Evolutionary conservation across 192 early-diverging fungal species (phyloP).

Genomic region (Gaertneriomyces semiglobifer): DNA sequence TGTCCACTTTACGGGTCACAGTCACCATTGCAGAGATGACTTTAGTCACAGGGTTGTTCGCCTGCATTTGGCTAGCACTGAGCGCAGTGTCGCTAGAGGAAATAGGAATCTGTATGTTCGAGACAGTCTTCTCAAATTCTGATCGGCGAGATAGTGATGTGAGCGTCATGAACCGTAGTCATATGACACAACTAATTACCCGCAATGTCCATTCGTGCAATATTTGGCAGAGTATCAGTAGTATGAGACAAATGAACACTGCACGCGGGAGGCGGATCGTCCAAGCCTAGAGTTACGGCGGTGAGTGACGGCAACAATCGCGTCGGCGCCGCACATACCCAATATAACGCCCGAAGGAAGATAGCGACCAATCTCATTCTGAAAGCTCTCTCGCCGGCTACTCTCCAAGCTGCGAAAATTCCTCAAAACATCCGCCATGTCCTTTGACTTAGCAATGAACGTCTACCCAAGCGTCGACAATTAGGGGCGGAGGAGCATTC

Average conservation of each 20-base stretch:
- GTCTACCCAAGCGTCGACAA: constrained; percentile 4
- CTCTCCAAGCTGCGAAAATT: constrained; percentile 36
- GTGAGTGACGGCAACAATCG: too few species aligned
- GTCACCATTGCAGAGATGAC: constrained; percentile 47
- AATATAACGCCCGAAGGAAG: constrained; percentile 33
- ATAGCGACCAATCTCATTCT: constrained; percentile 42
- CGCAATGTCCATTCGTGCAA: constrained; percentile 35
- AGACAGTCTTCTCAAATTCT: constrained; percentile 43
- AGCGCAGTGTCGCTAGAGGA: constrained; percentile 24
- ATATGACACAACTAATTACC: constrained; percentile 17
- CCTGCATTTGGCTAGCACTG: constrained; percentile 20
- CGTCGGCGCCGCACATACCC: constrained; percentile 3
- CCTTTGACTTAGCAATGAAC: constrained; percentile 37
- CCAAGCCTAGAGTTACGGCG: constrained; percentile 31
- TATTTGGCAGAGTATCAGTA: constrained; percentile 37
- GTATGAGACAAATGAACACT: constrained; percentile 39
- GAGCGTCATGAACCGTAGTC: background rate
- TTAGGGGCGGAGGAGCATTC: background rate
- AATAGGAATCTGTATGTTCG: constrained; percentile 37
- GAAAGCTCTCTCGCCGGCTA: constrained; percentile 39
- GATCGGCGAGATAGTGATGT: background rate
- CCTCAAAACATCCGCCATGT: constrained; percentile 39
- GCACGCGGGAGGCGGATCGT: constrained; percentile 40
- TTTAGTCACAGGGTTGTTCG: constrained; percentile 40
- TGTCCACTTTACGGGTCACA: constrained; percentile 44